phyloP scores from a whole-genome alignment of 2,329 filamentous ascomycete species.

The Arthrocladium fulminans region DNA sequence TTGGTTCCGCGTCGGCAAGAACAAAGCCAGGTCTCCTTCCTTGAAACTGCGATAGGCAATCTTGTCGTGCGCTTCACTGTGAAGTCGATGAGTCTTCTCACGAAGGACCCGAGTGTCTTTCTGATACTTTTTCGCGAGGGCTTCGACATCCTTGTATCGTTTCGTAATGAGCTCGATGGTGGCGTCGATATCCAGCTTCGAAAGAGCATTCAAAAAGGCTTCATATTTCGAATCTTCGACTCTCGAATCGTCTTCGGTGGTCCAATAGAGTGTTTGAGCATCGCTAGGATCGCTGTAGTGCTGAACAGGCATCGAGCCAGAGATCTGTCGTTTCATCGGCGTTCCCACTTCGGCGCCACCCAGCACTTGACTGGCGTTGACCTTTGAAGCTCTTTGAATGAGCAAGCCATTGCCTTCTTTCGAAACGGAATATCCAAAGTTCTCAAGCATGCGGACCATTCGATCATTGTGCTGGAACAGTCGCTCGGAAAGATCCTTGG shows the following conservation, averaged over 20 bases:
- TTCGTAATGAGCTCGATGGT: conserved; percentile 81
- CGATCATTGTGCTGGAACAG: conserved; percentile 78
- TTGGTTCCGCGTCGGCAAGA: conserved; percentile 89
- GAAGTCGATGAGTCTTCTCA: conserved; percentile 70
- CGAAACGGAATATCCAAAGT: conserved; percentile 73
- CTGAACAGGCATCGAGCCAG: conserved; percentile 45
- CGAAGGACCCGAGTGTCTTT: conserved; percentile 79
- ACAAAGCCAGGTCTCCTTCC: conserved; percentile 87
- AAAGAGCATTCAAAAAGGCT: conserved; percentile 62
- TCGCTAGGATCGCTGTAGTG: conserved; percentile 55
- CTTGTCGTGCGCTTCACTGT: conserved; percentile 86
- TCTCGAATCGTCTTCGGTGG: conserved; percentile 56
- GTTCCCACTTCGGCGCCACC: conserved; percentile 28
- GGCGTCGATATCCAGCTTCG: conserved; percentile 71
- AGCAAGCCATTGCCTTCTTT: conserved; percentile 64
- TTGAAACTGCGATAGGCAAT: conserved; percentile 95
- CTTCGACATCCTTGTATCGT: conserved; percentile 85
- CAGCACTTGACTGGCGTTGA: conserved; percentile 39
- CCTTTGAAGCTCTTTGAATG: conserved; percentile 61
- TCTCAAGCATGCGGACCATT: conserved; percentile 72
- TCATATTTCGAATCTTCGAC: conserved; percentile 66
- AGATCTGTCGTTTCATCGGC: conserved; percentile 39
- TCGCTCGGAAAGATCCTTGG: conserved; percentile 74
- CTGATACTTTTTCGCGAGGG: conserved; percentile 86
- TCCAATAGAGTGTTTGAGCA: conserved; percentile 72